Percentiles rank a stretch among this genome's conserved stretches.
Conservation (phyloP, 2,329 filamentous ascomycete genomes). For the Xylariaceae sp. region DNA sequence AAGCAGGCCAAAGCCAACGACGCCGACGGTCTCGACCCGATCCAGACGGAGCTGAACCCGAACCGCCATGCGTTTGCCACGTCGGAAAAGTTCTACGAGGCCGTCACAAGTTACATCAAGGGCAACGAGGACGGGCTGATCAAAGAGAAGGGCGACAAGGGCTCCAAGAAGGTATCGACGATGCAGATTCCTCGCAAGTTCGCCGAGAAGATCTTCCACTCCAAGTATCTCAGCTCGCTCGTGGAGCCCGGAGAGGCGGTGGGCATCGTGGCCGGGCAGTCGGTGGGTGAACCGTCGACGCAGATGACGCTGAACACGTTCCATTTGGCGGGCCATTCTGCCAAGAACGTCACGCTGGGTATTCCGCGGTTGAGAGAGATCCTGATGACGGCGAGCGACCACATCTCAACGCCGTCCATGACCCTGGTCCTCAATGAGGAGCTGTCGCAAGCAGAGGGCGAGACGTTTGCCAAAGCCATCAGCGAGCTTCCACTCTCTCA, state of each 20-base stretch:
- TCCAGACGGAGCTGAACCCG: constrained; percentile 65
- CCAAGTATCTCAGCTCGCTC: constrained; percentile 87
- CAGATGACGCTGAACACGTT: constrained; percentile 99
- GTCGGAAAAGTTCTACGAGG: constrained; percentile 75
- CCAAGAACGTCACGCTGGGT: constrained; percentile 98
- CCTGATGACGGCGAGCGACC: constrained; percentile 88
- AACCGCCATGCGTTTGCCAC: constrained; percentile 75
- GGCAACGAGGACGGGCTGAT: constrained; percentile 60
- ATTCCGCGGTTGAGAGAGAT: constrained; percentile 96
- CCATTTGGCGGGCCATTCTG: constrained; percentile 96
- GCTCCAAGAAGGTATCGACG: constrained; percentile 17
- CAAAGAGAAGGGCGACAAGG: constrained; percentile 38
- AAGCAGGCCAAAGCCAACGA: constrained; percentile 58
- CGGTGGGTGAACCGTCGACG: constrained; percentile 92
- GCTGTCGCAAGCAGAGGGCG: constrained; percentile 58
- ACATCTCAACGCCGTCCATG: constrained; percentile 88
- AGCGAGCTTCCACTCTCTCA: constrained; percentile 78
- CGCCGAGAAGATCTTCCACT: constrained; percentile 76
- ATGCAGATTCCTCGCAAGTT: constrained; percentile 47
- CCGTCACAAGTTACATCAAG: constrained; percentile 70
- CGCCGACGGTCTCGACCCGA: constrained; percentile 62
- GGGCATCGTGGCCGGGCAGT: constrained; percentile 93
- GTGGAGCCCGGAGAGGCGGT: constrained; percentile 95
- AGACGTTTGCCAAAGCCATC: constrained; percentile 85
- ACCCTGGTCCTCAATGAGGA: constrained; percentile 71